Evolutionary conservation across 2,329 filamentous ascomycete species (phyloP).

Genomic region (Aurifilum marmelostoma): DNA sequence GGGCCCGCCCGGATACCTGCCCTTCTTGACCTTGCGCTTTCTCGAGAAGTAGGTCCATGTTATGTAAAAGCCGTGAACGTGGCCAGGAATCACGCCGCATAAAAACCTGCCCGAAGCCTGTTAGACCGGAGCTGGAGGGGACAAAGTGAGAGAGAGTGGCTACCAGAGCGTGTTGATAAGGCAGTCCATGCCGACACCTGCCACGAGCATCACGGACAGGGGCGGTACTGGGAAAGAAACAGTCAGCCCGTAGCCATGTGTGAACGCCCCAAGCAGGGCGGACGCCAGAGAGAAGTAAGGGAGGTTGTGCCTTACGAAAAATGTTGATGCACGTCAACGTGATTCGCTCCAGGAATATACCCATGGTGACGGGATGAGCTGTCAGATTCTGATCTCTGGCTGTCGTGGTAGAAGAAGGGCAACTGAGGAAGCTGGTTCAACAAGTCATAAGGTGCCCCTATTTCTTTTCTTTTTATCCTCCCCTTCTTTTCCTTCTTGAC

Average conservation of each 20-base stretch:
- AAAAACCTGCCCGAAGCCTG: slow-evolving; percentile 13
- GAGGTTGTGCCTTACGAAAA: slow-evolving; percentile 10
- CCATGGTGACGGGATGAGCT: slow-evolving; percentile 10
- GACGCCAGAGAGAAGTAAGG: background rate
- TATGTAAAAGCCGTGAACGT: slow-evolving; percentile 28
- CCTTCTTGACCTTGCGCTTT: slow-evolving; percentile 26
- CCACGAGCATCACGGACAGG: slow-evolving; percentile 26
- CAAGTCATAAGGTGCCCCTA: no score
- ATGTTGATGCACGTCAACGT: slow-evolving; percentile 21
- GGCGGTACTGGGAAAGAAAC: slow-evolving; percentile 18
- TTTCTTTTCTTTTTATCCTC: no score
- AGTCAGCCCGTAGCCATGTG: background rate
- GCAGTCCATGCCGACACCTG: slow-evolving; percentile 60
- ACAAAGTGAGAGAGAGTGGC: no score
- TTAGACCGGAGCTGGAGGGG: background rate
- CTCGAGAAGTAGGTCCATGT: slow-evolving; percentile 27
- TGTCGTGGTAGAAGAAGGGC: background rate
- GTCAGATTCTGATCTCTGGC: no score
- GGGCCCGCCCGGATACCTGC: slow-evolving; percentile 25
- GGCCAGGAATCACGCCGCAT: slow-evolving; percentile 28
- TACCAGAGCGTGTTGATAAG: slow-evolving; percentile 48
- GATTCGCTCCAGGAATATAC: slow-evolving; percentile 21
- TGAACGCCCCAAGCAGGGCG: background rate
- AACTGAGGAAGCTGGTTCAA: background rate
- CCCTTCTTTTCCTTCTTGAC: no score